These are phyloP conservation scores for Mrakia blollopis DNA, from an alignment of 768 basidiomycete genomes.

Conservation along the genomic window DNA sequence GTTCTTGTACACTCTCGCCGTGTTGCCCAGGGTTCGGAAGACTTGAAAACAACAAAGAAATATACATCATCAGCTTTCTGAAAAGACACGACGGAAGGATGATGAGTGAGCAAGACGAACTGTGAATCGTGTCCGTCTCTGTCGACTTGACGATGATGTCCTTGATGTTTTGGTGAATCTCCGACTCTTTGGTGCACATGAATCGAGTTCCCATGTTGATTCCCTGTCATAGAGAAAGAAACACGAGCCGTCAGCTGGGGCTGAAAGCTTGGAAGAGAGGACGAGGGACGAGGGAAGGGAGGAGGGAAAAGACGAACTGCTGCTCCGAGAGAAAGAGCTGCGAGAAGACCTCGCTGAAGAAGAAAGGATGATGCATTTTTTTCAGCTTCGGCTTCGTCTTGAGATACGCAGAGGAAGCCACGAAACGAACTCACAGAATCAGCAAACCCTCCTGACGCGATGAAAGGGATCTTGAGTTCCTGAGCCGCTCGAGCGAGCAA, in stretches of 20 bases:
- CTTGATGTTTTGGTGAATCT: slow-evolving; percentile 86
- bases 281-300: background rate
- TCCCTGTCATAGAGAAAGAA: slow-evolving; percentile 51
- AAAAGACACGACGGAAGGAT: too few relatives aligned
- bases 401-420: background rate
- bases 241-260: background rate
- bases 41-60: too few relatives aligned
- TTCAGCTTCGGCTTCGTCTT: too few relatives aligned
- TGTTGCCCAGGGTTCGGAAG: slow-evolving; percentile 64
- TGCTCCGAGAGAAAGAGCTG: slow-evolving; percentile 75
- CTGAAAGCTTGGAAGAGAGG: background rate
- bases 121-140: slow-evolving; percentile 59
- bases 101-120: background rate
- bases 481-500: slow-evolving; percentile 82
- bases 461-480: slow-evolving; percentile 75
- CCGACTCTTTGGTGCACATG: slow-evolving; percentile 85
- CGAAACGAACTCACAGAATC: slow-evolving; percentile 50
- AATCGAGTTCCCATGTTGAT: slow-evolving; percentile 72
- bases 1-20: slow-evolving; percentile 37
- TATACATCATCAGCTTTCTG: too few relatives aligned
- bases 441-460: slow-evolving; percentile 87
- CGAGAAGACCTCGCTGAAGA: slow-evolving; percentile 61
- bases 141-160: slow-evolving; percentile 76
- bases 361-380: too few relatives aligned
- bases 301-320: slow-evolving; percentile 50